phyloP scores from a whole-genome alignment of 306 rosid species.

The Quercus aquifolioides region DNA sequence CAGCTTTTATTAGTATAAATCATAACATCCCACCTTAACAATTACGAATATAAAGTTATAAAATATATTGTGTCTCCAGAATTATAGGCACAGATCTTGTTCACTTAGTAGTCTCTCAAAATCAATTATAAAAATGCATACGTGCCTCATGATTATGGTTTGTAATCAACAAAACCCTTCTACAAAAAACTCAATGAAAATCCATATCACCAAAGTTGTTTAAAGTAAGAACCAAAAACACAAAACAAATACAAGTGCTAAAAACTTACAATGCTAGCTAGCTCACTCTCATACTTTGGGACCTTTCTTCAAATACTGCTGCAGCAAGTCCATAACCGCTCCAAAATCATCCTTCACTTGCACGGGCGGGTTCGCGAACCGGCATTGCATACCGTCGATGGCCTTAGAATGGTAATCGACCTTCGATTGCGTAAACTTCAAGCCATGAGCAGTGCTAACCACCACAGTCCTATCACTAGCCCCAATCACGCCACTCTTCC shows the following conservation, averaged over 20 bases:
- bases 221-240: neutral
- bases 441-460: constrained; percentile 82
- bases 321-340: constrained; percentile 51
- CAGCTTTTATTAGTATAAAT: too few species aligned
- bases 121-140: too few species aligned
- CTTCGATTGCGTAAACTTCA: constrained; percentile 67
- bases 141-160: too few species aligned
- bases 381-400: constrained; percentile 42
- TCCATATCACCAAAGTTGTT: neutral
- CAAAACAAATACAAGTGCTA: neutral
- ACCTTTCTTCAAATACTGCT: constrained; percentile 31
- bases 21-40: too few species aligned
- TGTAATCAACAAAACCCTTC: too few species aligned
- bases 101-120: too few species aligned
- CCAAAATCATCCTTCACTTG: constrained; percentile 48
- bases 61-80: too few species aligned
- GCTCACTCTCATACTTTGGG: neutral
- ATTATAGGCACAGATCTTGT: too few species aligned
- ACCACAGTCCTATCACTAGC: constrained; percentile 66
- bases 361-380: constrained; percentile 46
- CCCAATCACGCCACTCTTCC: constrained; percentile 59
- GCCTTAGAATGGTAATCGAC: constrained; percentile 49
- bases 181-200: too few species aligned
- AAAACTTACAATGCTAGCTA: neutral
- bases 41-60: too few species aligned